These are phyloP conservation scores for Petrea volubilis DNA, from an alignment of 257 asterid species.

Conservation along the genomic window DNA sequence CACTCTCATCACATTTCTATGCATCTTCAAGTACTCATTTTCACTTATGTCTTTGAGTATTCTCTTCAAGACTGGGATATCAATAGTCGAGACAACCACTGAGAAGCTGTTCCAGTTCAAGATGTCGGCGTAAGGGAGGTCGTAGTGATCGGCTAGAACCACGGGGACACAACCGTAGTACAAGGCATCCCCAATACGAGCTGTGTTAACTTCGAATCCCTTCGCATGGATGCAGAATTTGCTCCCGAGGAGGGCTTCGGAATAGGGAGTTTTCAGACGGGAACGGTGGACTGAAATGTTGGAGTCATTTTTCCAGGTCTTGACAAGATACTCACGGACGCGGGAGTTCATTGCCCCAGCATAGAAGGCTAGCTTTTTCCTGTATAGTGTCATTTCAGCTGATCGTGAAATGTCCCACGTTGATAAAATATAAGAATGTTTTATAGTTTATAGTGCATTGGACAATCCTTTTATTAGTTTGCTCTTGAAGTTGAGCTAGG, in stretches of 20 bases:
- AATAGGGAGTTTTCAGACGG: constrained; percentile 73
- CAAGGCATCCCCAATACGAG: constrained; percentile 74
- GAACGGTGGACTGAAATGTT: constrained; percentile 59
- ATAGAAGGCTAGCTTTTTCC: constrained; percentile 72
- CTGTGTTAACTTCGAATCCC: constrained; percentile 94
- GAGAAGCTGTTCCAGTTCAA: constrained; percentile 74
- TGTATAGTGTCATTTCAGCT: constrained; percentile 22
- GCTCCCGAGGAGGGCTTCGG: constrained; percentile 75
- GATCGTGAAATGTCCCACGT: no score
- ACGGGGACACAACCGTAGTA: constrained; percentile 93
- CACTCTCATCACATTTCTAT: constrained; percentile 64
- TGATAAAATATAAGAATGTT: no score
- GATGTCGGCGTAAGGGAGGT: constrained; percentile 75
- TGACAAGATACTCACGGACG: constrained; percentile 46
- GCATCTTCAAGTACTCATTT: constrained; percentile 49
- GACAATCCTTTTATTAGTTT: no score
- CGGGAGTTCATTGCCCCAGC: constrained; percentile 91
- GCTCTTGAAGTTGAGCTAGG: no score
- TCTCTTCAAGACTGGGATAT: constrained; percentile 62
- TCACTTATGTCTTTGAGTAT: constrained; percentile 35
- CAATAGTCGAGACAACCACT: constrained; percentile 49
- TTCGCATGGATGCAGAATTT: constrained; percentile 90
- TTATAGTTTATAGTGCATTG: no score
- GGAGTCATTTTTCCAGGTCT: constrained; percentile 54
- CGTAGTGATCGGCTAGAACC: constrained; percentile 76